Conservation (phyloP, 805 yeast species). For the Sugiyamaella floridensis region DNA sequence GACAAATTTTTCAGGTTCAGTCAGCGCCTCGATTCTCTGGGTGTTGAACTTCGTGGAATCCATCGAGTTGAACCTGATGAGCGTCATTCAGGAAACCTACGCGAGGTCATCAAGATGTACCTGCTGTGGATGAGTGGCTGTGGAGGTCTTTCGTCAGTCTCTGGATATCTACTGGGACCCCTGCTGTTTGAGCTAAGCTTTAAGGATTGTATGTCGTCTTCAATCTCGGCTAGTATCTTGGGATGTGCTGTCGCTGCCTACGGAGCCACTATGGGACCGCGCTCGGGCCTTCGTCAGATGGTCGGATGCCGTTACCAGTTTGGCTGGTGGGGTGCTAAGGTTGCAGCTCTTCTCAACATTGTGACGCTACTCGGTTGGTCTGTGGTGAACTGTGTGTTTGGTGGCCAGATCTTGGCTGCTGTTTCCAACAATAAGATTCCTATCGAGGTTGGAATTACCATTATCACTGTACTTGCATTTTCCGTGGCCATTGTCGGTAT, state of each 20-base stretch:
- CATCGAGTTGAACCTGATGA: slow-evolving; percentile 67
- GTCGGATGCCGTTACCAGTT: slow-evolving; percentile 71
- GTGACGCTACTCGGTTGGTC: slow-evolving; percentile 88
- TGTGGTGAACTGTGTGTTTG: slow-evolving; percentile 82
- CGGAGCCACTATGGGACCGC: slow-evolving; percentile 81
- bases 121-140: slow-evolving; percentile 83
- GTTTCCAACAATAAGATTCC: slow-evolving; percentile 63
- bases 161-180: slow-evolving; percentile 73
- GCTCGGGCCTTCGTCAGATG: slow-evolving; percentile 87
- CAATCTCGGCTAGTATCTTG: slow-evolving; percentile 53
- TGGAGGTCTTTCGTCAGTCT: slow-evolving; percentile 86
- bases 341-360: slow-evolving; percentile 64
- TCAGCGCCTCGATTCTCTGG: slow-evolving; percentile 42
- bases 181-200: slow-evolving; percentile 63
- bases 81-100: slow-evolving; percentile 30
- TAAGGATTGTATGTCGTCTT: slow-evolving; percentile 53
- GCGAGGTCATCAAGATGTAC: slow-evolving; percentile 36
- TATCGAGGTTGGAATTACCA: slow-evolving; percentile 64
- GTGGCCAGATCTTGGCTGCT: slow-evolving; percentile 72
- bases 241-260: slow-evolving; percentile 79
- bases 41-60: slow-evolving; percentile 76
- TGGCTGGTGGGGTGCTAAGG: slow-evolving; percentile 80
- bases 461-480: slow-evolving; percentile 58
- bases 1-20: slow-evolving; percentile 17
- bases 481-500: slow-evolving; percentile 74